phyloP scores from a whole-genome alignment of 2,329 filamentous ascomycete species.

The Xylaria sp. region DNA sequence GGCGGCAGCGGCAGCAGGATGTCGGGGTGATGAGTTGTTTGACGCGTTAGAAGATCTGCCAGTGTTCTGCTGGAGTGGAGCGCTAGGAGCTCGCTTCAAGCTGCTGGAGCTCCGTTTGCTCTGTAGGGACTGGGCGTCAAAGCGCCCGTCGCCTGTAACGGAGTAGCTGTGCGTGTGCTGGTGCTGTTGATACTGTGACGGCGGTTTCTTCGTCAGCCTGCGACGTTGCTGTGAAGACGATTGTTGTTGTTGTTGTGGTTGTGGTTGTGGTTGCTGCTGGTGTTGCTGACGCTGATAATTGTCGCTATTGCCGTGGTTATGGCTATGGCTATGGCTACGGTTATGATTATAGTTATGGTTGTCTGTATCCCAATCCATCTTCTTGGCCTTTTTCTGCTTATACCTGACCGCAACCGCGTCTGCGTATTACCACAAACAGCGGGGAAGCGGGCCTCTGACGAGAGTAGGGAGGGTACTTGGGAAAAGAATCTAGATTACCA shows the following conservation, averaged over 20 bases:
- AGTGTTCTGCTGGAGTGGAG: conserved; percentile 58
- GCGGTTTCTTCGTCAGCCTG: conserved; percentile 72
- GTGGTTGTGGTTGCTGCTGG: neutral
- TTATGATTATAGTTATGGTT: conserved; percentile 13
- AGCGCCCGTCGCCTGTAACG: conserved; percentile 62
- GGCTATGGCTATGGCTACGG: conserved; percentile 1
- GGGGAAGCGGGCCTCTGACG: conserved; percentile 25
- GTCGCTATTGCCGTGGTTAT: conserved; percentile 16
- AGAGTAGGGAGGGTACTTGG: conserved; percentile 1
- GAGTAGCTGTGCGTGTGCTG: conserved; percentile 54
- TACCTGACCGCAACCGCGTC: conserved; percentile 24
- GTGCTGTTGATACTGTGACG: conserved; percentile 40
- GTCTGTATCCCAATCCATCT: conserved; percentile 34
- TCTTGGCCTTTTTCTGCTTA: conserved; percentile 1
- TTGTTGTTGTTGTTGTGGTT: neutral
- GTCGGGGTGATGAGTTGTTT: conserved; percentile 60
- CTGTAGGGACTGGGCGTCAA: conserved; percentile 67
- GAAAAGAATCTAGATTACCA: conserved; percentile 5
- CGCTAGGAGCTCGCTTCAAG: conserved; percentile 70
- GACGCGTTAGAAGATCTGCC: conserved; percentile 51
- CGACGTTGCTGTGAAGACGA: conserved; percentile 53
- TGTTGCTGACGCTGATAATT: neutral
- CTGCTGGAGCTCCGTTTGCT: conserved; percentile 74
- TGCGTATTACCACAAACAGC: conserved; percentile 33
- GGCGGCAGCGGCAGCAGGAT: conserved; percentile 45